phyloP scores from a whole-genome alignment of 345 rosid species.

The Brassica incana region DNA sequence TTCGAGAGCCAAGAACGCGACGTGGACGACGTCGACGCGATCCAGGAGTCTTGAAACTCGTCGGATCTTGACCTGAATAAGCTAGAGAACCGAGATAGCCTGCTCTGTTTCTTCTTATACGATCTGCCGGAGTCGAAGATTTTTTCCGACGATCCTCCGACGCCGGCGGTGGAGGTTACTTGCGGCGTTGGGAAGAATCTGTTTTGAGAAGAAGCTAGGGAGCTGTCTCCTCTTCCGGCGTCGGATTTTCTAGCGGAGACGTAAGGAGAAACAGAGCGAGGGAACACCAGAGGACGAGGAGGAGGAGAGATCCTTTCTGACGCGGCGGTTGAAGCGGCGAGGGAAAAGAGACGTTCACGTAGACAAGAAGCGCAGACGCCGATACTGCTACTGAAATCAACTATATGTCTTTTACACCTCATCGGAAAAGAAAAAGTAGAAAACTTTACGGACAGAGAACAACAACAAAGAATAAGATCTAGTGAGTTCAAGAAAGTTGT shows the following conservation, averaged over 20 bases:
- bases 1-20: constrained; percentile 55
- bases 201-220: constrained; percentile 23
- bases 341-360: constrained; percentile 61
- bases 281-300: constrained; percentile 52
- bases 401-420: constrained; percentile 76
- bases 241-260: constrained; percentile 69
- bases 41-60: constrained; percentile 40
- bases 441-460: not conserved
- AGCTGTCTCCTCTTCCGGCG: constrained; percentile 17
- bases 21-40: constrained; percentile 36
- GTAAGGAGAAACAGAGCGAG: constrained; percentile 84
- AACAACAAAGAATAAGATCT: constrained; percentile 27
- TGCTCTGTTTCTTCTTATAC: constrained; percentile 42
- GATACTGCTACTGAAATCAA: constrained; percentile 64
- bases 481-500: not conserved
- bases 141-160: constrained; percentile 23
- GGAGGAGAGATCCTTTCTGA: constrained; percentile 22
- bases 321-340: constrained; percentile 56
- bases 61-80: constrained; percentile 78
- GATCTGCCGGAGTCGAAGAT: constrained; percentile 27
- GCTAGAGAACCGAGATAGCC: constrained; percentile 49
- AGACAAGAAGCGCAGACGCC: constrained; percentile 97
- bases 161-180: constrained; percentile 47
- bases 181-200: constrained; percentile 78
- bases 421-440: constrained; percentile 34